Conservation (phyloP, 768 basidiomycete species). For the Gloeopeniophorella convolvens region DNA sequence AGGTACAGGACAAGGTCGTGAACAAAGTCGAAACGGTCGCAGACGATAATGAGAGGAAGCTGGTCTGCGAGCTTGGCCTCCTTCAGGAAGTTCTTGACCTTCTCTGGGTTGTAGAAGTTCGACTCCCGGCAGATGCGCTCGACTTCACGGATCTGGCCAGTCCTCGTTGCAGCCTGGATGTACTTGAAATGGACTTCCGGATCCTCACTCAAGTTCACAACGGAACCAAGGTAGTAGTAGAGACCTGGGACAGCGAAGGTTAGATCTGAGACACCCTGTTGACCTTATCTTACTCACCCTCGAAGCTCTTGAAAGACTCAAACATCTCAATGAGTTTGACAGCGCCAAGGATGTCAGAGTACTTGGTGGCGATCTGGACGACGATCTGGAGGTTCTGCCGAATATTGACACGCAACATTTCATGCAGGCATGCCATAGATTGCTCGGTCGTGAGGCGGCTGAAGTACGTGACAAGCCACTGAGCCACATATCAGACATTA, state of each 20-base stretch:
- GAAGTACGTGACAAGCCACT: slow-evolving; percentile 98
- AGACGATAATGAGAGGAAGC: slow-evolving; percentile 97
- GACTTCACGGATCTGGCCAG: slow-evolving; percentile 97
- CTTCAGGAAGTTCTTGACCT: slow-evolving; percentile 99
- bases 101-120: slow-evolving; percentile 97
- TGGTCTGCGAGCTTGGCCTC: slow-evolving; percentile 96
- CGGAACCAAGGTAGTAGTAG: slow-evolving; percentile 97
- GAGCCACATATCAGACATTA: slow-evolving; percentile 7
- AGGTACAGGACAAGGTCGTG: slow-evolving; percentile 98
- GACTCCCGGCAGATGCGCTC: slow-evolving; percentile 98
- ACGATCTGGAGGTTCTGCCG: slow-evolving; percentile 96
- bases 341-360: slow-evolving; percentile 95
- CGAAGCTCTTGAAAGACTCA: slow-evolving; percentile 94
- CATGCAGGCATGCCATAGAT: slow-evolving; percentile 91
- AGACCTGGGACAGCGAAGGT: slow-evolving; percentile 45
- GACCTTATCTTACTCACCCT: slow-evolving; percentile 48
- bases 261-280: background rate
- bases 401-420: slow-evolving; percentile 96
- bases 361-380: slow-evolving; percentile 97
- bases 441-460: slow-evolving; percentile 96
- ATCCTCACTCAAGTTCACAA: slow-evolving; percentile 95
- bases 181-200: slow-evolving; percentile 99
- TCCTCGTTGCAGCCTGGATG: slow-evolving; percentile 96
- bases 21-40: slow-evolving; percentile 99
- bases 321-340: slow-evolving; percentile 99